Evolutionary conservation across 1,284 basidiomycete species (phyloP).

Genomic region (Sporisorium graminicola): DNA sequence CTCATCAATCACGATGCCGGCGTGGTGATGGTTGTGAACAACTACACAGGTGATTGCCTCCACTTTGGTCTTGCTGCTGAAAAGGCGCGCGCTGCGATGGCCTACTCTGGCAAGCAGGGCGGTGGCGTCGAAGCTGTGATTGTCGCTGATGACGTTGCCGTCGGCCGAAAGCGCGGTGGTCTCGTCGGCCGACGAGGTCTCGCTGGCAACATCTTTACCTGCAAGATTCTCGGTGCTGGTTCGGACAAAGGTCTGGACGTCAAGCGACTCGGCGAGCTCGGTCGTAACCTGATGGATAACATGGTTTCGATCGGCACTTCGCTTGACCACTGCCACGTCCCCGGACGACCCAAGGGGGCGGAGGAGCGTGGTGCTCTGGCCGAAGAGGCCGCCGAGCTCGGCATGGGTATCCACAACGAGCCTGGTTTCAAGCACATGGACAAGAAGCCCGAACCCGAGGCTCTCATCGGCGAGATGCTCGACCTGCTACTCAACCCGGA

Average conservation of each 20-base stretch:
- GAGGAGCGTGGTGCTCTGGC: conserved; percentile 65
- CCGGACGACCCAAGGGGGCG: conserved; percentile 71
- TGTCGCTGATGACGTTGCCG: conserved; percentile 72
- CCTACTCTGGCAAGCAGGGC: conserved; percentile 62
- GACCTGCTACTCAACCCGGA: conserved; percentile 69
- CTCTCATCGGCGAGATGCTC: conserved; percentile 64
- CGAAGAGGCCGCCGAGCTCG: conserved; percentile 73
- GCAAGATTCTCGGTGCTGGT: conserved; percentile 68
- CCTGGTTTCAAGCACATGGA: conserved; percentile 72
- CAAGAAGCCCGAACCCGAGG: conserved; percentile 59
- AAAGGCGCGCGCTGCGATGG: conserved; percentile 65
- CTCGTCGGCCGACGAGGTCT: conserved; percentile 72
- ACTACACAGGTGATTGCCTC: conserved; percentile 72
- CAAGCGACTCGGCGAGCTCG: conserved; percentile 63
- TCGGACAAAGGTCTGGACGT: conserved; percentile 61
- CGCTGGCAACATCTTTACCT: conserved; percentile 71
- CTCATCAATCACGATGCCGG: conserved; percentile 71
- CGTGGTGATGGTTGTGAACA: conserved; percentile 70
- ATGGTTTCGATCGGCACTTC: conserved; percentile 74
- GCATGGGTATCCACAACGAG: conserved; percentile 76
- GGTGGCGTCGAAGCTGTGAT: conserved; percentile 72
- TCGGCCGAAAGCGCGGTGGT: conserved; percentile 71
- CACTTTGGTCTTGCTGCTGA: conserved; percentile 72
- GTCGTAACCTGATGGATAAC: conserved; percentile 76
- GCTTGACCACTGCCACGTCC: conserved; percentile 76